Evolutionary conservation across 139 green algal species (phyloP), one percentile per base, ranked within the genome.

Genomic region (Marvania coccoides): DNA sequence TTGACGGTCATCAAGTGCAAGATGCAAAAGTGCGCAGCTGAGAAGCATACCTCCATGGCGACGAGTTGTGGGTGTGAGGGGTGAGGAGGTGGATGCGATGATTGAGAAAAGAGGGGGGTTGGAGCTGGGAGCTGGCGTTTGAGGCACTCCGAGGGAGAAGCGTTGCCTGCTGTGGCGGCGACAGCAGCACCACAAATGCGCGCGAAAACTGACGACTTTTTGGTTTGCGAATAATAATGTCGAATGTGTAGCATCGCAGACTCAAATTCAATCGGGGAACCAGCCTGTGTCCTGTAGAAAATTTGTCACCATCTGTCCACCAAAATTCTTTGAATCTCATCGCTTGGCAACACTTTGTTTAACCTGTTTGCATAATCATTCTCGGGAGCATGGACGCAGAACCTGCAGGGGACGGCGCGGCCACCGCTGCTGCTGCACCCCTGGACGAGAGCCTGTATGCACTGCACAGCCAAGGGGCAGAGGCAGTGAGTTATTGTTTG

Each of bases 401-500:
- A 51, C 42, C 19, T 51, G 42, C 19, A 51, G 19, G 42, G 19
- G 19, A 51, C 19, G 42, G 19, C 42, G 42, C 19, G 19, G 42
- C 19, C 42, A 51, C 42, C 19, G 19, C 19, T 19, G 19, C 42
- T 51, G 42, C 42, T 51, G 19, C 42, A 19, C 19, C 19, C 53
- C 57, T 70, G 36, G 47, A 71, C 33, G 48, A 14, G 36, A 38
- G n/a, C n/a, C 7, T 6, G 3, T 78, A 54, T 33, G 47, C 29
- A 1, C 58, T 78, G 47, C 42, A 64, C 26, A 79, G 72, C 48
- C 72, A 79, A 61, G 72, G 72, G 1, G 72, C 72, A 29, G 72
- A 79, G 23, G 72, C 65, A 37, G 71, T 78, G 59, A 58, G 71
- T 60, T 15, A 15, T n/a, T 12, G 33, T 55, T 58, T 15, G 14